These are phyloP conservation scores for Amanita polypyramis DNA, from an alignment of 768 basidiomycete species.

Conservation along the genomic window DNA sequence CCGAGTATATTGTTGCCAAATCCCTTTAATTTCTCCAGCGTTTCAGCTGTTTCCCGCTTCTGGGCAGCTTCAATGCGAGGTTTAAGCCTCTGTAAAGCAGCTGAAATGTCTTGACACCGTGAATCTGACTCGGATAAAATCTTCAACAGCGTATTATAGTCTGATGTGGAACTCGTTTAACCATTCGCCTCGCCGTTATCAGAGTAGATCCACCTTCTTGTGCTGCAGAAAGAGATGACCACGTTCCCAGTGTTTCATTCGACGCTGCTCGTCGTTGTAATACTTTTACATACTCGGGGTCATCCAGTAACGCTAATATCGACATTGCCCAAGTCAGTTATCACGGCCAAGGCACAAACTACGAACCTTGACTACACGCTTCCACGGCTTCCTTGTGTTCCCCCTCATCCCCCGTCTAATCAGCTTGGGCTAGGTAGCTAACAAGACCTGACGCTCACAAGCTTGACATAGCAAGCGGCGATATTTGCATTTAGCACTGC, in stretches of 20 bases:
- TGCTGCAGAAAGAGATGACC: conserved; percentile 74
- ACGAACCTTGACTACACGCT: conserved; percentile 67
- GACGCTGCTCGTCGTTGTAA: conserved; percentile 81
- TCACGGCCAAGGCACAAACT: background rate
- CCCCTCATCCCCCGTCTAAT: conserved; percentile 31
- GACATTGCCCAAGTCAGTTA: background rate
- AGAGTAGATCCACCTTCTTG: conserved; percentile 56
- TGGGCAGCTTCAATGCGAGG: conserved; percentile 67
- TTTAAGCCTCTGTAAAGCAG: conserved; percentile 44
- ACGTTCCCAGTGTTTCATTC: conserved; percentile 71
- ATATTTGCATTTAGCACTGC: conserved; percentile 82
- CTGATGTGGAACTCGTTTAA: conserved; percentile 26
- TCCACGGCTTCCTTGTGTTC: conserved; percentile 73
- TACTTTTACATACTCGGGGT: conserved; percentile 79
- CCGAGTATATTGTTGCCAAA: conserved; percentile 87
- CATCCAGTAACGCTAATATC: conserved; percentile 67
- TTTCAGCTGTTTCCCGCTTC: conserved; percentile 82
- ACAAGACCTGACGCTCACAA: conserved; percentile 35
- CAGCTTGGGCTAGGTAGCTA: conserved; percentile 1
- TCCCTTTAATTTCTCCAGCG: conserved; percentile 87
- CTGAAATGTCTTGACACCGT: conserved; percentile 35
- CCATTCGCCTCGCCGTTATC: background rate
- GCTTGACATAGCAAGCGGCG: conserved; percentile 72
- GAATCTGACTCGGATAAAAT: conserved; percentile 49
- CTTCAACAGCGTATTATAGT: conserved; percentile 64